Evolutionary conservation across 192 early-diverging fungal genomes (phyloP), one percentile per base, ranked within the genome.

Genomic region (Chytriomyces sp.): DNA sequence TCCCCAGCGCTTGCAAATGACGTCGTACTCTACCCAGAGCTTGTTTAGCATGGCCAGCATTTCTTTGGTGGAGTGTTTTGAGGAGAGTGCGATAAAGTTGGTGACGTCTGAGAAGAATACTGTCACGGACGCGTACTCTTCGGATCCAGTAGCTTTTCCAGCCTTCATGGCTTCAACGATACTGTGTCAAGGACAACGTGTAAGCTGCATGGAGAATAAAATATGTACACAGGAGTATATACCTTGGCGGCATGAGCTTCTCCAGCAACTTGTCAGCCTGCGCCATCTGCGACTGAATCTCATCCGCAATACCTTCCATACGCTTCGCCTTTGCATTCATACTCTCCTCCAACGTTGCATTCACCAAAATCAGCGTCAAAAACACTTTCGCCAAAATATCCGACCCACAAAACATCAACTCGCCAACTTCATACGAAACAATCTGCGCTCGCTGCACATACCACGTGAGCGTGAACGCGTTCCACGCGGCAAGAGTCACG

Each of bases 81-180:
- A 16, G 43, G 83, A 82, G 53, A 83, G 49, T 13, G 50, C 35
- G 47, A 63, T 77, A 63, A 84, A 85, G 80, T 84, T 84, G 67
- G 79, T 81, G 44, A 85, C 79, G 49, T 85, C 83, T 16, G 68
- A 73, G 69, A 85, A 85, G 76, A 85, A 85, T n/a, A 85, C 79
- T 5, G 83, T 84, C 7, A 85, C 83, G 13, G 64, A 75, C 8
- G 80, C 67, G 57, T 77, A 85, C 49, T 84, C 82, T 67, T 83
- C 53, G 13, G 83, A 69, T 5, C 71, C 83, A 24, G 79, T 78
- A 9, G 67, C 78, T 46, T 78, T 72, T 60, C 83, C 83, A 13
- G 64, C 57, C 69, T 85, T 85, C 78, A 85, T 63, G 9, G 84
- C 76, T 45, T 81, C 64, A 16, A 84, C 53, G 20, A 81, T 50